These are phyloP conservation scores for Vitis labrusca DNA, from an alignment of 164 flowering plant genomes.

Conservation along the genomic window DNA sequence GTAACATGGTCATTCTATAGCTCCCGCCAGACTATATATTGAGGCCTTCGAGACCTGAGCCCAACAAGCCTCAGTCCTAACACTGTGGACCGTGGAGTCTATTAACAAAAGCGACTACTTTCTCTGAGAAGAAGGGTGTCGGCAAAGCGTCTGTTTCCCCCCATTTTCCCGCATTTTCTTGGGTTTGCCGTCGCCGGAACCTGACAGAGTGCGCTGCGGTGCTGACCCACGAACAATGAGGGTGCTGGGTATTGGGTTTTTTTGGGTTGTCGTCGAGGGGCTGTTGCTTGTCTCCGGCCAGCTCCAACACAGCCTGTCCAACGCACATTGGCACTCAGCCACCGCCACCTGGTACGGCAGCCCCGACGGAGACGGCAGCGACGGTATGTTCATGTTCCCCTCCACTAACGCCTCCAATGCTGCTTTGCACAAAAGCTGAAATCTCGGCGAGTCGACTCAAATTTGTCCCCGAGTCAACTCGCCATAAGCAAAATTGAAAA, in stretches of 20 bases:
- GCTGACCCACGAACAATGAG: no score
- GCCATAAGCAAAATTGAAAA: no score
- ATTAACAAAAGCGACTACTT: neutral
- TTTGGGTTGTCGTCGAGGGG: neutral
- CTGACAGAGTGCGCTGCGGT: no score
- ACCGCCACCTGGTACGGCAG: conserved; percentile 99
- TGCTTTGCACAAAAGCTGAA: neutral
- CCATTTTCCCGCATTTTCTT: no score
- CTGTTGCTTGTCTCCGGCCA: neutral
- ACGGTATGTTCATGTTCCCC: conserved; percentile 43
- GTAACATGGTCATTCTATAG: conserved; percentile 1
- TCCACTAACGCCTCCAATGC: neutral
- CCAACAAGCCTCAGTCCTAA: neutral
- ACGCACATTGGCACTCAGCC: conserved; percentile 75
- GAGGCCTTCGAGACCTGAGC: neutral
- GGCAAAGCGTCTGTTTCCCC: no score
- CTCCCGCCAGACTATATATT: neutral
- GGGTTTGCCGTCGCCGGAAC: no score
- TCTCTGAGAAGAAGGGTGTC: no score
- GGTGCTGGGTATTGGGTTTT: neutral
- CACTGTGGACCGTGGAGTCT: no score
- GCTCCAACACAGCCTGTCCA: conserved; percentile 14
- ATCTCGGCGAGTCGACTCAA: neutral
- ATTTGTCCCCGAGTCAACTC: neutral
- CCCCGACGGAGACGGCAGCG: conserved; percentile 93